Conservation (phyloP, 768 basidiomycete genomes). For the Thelephora aurantiotincta region DNA sequence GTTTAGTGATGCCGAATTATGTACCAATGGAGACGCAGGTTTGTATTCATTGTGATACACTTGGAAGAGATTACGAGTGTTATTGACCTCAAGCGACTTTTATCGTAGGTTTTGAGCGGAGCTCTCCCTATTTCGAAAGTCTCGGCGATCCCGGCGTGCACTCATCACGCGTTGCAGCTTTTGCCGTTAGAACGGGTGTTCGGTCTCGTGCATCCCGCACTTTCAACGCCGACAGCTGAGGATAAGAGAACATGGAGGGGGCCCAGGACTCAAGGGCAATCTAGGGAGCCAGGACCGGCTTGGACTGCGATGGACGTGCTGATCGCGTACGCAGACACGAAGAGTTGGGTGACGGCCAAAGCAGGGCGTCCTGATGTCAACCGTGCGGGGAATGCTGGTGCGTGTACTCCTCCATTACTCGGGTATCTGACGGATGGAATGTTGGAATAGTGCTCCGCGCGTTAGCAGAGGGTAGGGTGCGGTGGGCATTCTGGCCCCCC, state of each 20-base stretch:
- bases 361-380: constrained; percentile 81
- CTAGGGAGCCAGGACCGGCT: constrained; percentile 6
- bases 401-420: constrained; percentile 18
- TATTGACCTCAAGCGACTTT: constrained; percentile 1
- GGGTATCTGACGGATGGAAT: not conserved
- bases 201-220: constrained; percentile 37
- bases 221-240: constrained; percentile 18
- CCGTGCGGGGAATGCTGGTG: constrained; percentile 81
- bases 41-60: constrained; percentile 5
- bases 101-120: constrained; percentile 45
- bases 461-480: constrained; percentile 69
- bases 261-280: constrained; percentile 12
- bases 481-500: constrained; percentile 83
- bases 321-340: constrained; percentile 57
- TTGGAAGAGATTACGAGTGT: too few relatives aligned
- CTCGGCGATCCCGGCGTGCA: constrained; percentile 72
- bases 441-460: constrained; percentile 49
- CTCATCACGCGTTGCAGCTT: constrained; percentile 50
- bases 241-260: constrained; percentile 75
- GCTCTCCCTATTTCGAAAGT: constrained; percentile 72
- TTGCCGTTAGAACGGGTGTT: constrained; percentile 71
- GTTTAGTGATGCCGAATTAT: constrained; percentile 79
- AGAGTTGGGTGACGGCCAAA: constrained; percentile 84
- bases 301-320: constrained; percentile 90
- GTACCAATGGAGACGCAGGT: constrained; percentile 79